Conservation (phyloP, 2,329 filamentous ascomycete species). For the Rhinocladiella mackenziei region DNA sequence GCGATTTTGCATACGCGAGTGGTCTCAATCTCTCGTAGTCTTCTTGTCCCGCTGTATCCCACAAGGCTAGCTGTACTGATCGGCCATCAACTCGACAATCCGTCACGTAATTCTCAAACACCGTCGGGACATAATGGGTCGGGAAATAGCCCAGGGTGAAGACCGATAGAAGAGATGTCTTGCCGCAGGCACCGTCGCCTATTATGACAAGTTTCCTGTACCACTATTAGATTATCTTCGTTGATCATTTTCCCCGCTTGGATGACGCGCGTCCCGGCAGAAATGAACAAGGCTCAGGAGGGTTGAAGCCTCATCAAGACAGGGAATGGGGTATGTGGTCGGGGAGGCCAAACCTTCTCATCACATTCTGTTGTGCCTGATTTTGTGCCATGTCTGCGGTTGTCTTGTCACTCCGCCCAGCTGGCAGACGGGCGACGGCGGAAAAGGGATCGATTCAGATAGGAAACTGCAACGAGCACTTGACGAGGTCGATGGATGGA, state of each 20-base stretch:
- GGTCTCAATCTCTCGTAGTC: conserved; percentile 95
- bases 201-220: conserved; percentile 92
- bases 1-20: conserved; percentile 92
- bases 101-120: conserved; percentile 99
- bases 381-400: conserved; percentile 43
- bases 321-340: neutral
- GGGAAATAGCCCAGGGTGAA: conserved; percentile 98
- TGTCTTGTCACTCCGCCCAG: conserved; percentile 13
- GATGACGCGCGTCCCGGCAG: neutral
- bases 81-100: conserved; percentile 98
- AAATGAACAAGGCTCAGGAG: neutral
- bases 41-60: conserved; percentile 99
- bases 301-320: neutral
- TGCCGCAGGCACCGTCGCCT: conserved; percentile 94
- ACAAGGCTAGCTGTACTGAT: conserved; percentile 94
- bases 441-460: conserved; percentile 36
- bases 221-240: conserved; percentile 4
- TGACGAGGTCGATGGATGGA: conserved; percentile 31
- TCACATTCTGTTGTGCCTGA: conserved; percentile 51
- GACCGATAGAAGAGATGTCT: conserved; percentile 94
- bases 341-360: conserved; percentile 51
- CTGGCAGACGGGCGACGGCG: conserved; percentile 39
- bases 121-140: conserved; percentile 81
- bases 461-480: conserved; percentile 1
- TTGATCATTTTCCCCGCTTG: neutral